phyloP scores from a whole-genome alignment of 2,329 filamentous ascomycete genomes.

The Biscogniauxia mediterranea region DNA sequence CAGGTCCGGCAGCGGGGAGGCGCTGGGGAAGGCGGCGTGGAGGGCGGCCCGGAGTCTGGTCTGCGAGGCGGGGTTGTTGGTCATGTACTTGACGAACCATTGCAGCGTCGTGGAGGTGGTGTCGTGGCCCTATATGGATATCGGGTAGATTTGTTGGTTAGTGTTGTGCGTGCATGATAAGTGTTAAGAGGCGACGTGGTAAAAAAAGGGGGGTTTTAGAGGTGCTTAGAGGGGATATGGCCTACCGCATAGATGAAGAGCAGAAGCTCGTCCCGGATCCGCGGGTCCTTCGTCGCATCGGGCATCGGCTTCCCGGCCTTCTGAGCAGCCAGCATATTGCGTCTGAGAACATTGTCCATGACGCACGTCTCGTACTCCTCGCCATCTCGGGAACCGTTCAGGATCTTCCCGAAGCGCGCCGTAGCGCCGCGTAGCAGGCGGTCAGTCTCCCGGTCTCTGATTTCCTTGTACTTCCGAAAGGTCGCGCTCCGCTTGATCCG shows the following conservation, averaged over 20 bases:
- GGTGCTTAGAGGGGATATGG: constrained; percentile 2
- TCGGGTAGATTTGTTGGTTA: neutral
- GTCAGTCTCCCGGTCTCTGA: constrained; percentile 21
- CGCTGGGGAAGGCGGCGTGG: constrained; percentile 24
- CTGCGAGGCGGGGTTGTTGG: constrained; percentile 35
- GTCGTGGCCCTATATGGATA: constrained; percentile 42
- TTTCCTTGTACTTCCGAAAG: constrained; percentile 19
- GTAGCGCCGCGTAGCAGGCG: constrained; percentile 22
- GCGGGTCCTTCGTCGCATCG: constrained; percentile 23
- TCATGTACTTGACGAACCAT: constrained; percentile 41
- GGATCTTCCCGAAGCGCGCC: constrained; percentile 18
- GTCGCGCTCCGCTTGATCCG: constrained; percentile 7
- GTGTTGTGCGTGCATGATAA: constrained; percentile 1
- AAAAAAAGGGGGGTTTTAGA: too few species aligned
- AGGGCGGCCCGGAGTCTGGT: constrained; percentile 33
- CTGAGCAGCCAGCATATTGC: constrained; percentile 32
- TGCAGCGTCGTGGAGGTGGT: constrained; percentile 41
- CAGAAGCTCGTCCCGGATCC: constrained; percentile 29
- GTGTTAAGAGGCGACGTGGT: too few species aligned
- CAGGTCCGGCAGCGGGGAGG: constrained; percentile 27
- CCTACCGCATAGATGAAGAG: constrained; percentile 21
- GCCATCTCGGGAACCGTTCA: constrained; percentile 17
- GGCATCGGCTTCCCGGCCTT: constrained; percentile 31
- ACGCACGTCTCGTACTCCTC: constrained; percentile 32
- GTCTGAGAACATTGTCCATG: constrained; percentile 36